These are phyloP conservation scores for Dioscorea alata DNA, from an alignment of 106 monocot genomes.

Conservation along the genomic window DNA sequence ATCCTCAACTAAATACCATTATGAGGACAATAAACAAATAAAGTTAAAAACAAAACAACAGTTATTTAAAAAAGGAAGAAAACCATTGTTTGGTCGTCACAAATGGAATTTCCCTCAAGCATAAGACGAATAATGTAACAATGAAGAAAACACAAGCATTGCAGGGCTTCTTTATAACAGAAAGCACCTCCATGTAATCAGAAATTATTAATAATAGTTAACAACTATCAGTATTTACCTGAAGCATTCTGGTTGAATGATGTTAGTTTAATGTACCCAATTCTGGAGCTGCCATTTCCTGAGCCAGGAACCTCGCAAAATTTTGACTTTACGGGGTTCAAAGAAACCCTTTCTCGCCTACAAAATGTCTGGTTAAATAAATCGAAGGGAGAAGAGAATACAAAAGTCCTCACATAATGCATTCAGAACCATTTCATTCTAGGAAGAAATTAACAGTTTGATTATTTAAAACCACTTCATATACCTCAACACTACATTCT, in stretches of 20 bases:
- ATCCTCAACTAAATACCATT: no score
- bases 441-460: not conserved
- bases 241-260: conserved; percentile 97
- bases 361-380: not conserved
- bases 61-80: no score
- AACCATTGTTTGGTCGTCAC: no score
- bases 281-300: conserved; percentile 48
- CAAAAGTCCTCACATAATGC: no score
- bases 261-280: conserved; percentile 92
- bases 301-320: conserved; percentile 66
- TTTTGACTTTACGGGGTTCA: conserved; percentile 87
- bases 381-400: no score
- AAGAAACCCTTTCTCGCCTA: conserved; percentile 76
- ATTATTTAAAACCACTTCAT: not conserved
- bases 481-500: conserved; percentile 58
- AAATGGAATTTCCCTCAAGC: no score
- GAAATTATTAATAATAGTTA: not conserved
- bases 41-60: no score
- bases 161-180: no score
- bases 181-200: no score
- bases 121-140: no score
- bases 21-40: no score
- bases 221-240: conserved; percentile 37
- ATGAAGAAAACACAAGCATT: no score
- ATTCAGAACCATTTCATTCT: not conserved